Conservation (phyloP, 176 grass and related monocot species). For the Oryza punctata region DNA sequence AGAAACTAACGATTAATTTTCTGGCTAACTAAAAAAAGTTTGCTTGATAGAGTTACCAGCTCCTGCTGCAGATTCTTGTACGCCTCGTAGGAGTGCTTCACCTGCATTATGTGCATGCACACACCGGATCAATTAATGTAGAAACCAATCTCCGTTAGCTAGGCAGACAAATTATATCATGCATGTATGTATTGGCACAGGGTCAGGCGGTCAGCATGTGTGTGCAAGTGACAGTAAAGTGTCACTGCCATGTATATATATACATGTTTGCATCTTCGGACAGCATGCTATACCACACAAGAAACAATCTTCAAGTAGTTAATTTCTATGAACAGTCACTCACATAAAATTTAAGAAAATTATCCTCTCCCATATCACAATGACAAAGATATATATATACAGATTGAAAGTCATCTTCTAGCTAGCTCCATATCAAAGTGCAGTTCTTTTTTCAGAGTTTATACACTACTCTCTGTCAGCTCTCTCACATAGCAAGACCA, state of each 20-base stretch:
- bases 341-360: neutral
- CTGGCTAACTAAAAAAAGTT: neutral
- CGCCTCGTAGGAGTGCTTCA: constrained; percentile 81
- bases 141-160: neutral
- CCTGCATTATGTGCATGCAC: constrained; percentile 40
- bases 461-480: neutral
- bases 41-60: constrained; percentile 30
- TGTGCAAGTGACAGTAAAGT: neutral
- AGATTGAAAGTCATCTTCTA: neutral
- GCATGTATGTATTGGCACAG: neutral
- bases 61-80: constrained; percentile 79
- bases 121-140: neutral
- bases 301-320: neutral
- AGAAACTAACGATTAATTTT: neutral
- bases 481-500: neutral
- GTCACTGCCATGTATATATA: too few relatives aligned
- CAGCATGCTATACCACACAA: too few relatives aligned
- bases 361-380: neutral
- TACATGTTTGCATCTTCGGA: too few relatives aligned
- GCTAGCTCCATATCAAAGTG: neutral
- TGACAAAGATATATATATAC: neutral
- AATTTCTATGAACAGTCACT: neutral
- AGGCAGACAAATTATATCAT: neutral
- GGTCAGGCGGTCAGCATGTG: neutral
- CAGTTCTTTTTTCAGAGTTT: neutral